phyloP scores from a whole-genome alignment of 2,329 filamentous ascomycete species.

The Botrytis hyacinthi region DNA sequence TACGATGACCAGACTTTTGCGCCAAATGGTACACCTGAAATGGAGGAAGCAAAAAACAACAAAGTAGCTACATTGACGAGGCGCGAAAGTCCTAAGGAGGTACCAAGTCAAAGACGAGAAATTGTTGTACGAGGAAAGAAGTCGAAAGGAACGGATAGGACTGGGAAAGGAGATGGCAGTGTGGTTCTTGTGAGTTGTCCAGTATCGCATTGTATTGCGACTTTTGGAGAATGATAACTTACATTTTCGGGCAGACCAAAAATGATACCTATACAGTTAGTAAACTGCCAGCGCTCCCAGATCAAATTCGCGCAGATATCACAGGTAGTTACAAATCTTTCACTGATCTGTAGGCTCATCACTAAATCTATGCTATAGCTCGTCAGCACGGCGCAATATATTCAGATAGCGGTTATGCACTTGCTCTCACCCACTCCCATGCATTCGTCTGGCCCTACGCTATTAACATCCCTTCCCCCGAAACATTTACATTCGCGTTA shows the following conservation, averaged over 20 bases:
- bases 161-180: constrained; percentile 68
- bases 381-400: constrained; percentile 65
- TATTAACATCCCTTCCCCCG: constrained; percentile 62
- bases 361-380: constrained; percentile 44
- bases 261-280: constrained; percentile 83
- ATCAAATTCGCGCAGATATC: constrained; percentile 66
- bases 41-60: constrained; percentile 55
- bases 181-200: constrained; percentile 58
- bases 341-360: constrained; percentile 15
- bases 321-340: constrained; percentile 53
- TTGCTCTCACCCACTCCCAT: constrained; percentile 76
- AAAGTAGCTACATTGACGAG: constrained; percentile 44
- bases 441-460: constrained; percentile 91
- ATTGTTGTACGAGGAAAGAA: constrained; percentile 62
- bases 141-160: constrained; percentile 59
- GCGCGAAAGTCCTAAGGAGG: constrained; percentile 34
- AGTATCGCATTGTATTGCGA: neutral
- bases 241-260: constrained; percentile 57
- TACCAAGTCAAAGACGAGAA: constrained; percentile 43
- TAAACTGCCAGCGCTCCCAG: constrained; percentile 78
- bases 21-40: constrained; percentile 49
- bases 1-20: constrained; percentile 57
- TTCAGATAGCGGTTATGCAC: constrained; percentile 67
- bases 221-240: constrained; percentile 17
- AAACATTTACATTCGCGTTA: constrained; percentile 77